These are phyloP conservation scores for Wickerhamomyces silvicola DNA, from an alignment of 805 yeast genomes.

Conservation along the genomic window DNA sequence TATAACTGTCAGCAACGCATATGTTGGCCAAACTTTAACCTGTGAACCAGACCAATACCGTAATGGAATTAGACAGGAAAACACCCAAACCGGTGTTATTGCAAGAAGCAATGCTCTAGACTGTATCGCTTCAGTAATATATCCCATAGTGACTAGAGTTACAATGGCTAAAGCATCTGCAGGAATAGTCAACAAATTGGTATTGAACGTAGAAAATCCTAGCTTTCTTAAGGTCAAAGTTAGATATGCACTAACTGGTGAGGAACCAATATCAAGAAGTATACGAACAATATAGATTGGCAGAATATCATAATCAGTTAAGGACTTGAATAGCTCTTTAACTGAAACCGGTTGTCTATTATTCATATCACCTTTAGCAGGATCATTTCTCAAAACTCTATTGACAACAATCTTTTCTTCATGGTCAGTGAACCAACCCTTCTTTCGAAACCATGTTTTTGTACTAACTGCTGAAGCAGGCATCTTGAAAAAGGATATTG, in stretches of 20 bases:
- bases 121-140: constrained; percentile 27
- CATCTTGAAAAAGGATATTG: constrained; percentile 40
- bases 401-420: no score
- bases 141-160: constrained; percentile 28
- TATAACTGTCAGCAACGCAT: constrained; percentile 26
- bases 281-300: no score
- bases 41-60: constrained; percentile 32
- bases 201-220: constrained; percentile 45
- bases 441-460: constrained; percentile 37
- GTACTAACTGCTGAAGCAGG: constrained; percentile 53
- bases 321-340: no score
- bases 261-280: constrained; percentile 27
- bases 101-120: constrained; percentile 23
- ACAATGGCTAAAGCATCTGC: constrained; percentile 32
- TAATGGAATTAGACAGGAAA: constrained; percentile 26
- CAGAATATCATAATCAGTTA: no score
- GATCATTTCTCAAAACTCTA: constrained; percentile 55
- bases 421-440: constrained; percentile 46
- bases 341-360: constrained; percentile 53
- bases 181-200: constrained; percentile 47
- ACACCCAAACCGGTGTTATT: constrained; percentile 25
- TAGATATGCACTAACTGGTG: constrained; percentile 32
- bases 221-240: constrained; percentile 38
- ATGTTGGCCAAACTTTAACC: constrained; percentile 21
- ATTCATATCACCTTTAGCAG: constrained; percentile 56